A percentile compares a stretch with the other conserved stretches of the same genome.
phyloP scores from a whole-genome alignment of 441 rosid genomes.

The Manihot esculenta region DNA sequence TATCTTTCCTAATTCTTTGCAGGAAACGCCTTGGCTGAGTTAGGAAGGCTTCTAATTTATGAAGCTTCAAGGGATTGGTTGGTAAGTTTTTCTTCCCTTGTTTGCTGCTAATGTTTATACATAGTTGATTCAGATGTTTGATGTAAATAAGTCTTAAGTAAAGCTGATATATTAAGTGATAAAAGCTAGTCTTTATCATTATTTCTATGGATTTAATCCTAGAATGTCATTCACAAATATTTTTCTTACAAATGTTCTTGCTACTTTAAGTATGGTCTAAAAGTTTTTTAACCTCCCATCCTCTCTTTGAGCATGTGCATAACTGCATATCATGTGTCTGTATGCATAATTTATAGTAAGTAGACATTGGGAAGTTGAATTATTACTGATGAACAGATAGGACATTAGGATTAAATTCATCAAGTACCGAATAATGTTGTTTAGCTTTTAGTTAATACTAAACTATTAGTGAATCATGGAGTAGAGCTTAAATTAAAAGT shows the following conservation, averaged over 20 bases:
- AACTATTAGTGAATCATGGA: not conserved
- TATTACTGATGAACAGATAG: not conserved
- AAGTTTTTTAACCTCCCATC: not conserved
- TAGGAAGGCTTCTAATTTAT: slow-evolving; percentile 82
- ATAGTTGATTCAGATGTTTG: not conserved
- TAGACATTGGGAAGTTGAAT: not conserved
- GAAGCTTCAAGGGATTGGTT: slow-evolving; percentile 95
- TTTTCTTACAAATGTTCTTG: not conserved
- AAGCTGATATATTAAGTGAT: not conserved
- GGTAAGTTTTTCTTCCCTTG: slow-evolving; percentile 41
- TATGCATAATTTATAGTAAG: not conserved
- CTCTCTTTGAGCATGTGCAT: not conserved
- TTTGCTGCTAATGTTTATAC: not conserved
- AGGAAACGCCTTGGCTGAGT: slow-evolving; percentile 89
- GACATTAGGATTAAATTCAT: not conserved
- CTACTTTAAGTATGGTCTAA: not conserved
- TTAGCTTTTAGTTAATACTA: not conserved
- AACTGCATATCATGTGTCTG: not conserved
- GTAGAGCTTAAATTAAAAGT: not conserved
- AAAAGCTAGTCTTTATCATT: not conserved
- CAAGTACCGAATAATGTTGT: not conserved
- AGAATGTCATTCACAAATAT: not conserved
- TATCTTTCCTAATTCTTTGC: not conserved
- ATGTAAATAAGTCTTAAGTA: not conserved
- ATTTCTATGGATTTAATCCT: not conserved